phyloP scores from a whole-genome alignment of 2,329 filamentous ascomycete genomes.

The Ophiostoma angusticollis region DNA sequence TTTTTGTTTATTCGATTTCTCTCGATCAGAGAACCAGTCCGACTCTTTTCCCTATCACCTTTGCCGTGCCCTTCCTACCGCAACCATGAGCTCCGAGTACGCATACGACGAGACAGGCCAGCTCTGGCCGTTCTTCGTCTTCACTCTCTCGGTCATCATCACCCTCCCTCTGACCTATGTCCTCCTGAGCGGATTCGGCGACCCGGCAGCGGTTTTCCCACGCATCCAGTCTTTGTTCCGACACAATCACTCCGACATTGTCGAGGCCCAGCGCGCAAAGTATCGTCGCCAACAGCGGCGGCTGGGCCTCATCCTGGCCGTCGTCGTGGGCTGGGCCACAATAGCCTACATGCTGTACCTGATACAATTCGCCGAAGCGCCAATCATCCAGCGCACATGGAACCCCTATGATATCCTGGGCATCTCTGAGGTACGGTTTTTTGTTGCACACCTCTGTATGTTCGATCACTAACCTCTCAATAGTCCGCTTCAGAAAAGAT shows the following conservation, averaged over 20 bases:
- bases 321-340: constrained; percentile 63
- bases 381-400: constrained; percentile 62
- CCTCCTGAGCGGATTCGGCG: constrained; percentile 63
- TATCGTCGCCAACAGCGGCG: constrained; percentile 84
- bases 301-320: constrained; percentile 69
- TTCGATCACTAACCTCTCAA: background rate
- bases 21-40: too few relatives aligned
- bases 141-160: constrained; percentile 76
- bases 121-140: constrained; percentile 98
- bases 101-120: constrained; percentile 96
- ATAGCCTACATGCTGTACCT: constrained; percentile 90
- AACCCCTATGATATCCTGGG: constrained; percentile 94
- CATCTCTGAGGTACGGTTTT: constrained; percentile 52
- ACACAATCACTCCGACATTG: constrained; percentile 69
- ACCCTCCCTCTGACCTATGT: constrained; percentile 85
- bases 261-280: constrained; percentile 68
- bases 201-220: constrained; percentile 67
- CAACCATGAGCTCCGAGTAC: constrained; percentile 83
- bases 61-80: background rate
- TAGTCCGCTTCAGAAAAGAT: constrained; percentile 74
- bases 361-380: constrained; percentile 64
- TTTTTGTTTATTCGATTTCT: background rate
- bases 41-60: too few relatives aligned
- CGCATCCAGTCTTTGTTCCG: constrained; percentile 73
- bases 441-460: background rate